Base-by-base conservation (phyloP, 768 basidiomycete species). In the Tulasnella calospora region DNA sequence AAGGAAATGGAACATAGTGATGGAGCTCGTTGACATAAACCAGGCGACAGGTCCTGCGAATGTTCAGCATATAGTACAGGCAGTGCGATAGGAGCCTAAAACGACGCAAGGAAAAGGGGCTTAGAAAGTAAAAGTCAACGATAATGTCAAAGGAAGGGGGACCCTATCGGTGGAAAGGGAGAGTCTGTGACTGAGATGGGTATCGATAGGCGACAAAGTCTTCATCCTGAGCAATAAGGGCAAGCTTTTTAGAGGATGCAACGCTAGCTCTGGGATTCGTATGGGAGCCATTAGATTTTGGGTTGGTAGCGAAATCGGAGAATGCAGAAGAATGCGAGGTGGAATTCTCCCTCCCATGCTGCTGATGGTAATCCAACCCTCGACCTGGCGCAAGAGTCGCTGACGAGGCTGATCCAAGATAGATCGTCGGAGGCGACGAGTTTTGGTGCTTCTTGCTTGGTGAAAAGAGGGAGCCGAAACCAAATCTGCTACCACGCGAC, bases 191-290 rank as follows among this genome's bases (percentile, higher is more conserved):
- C 33, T 76, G 75, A 19, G 61, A 94, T 9, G 94, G 94, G 83
- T 95, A 95, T 55, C 94, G 90, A 83, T 95, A 94, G 4, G 94
- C 92, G 79, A 95, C 90, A 82, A 95, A 95, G 23, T 94, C 92
- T 3, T 89, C 84, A 83, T 94, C 93, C 84, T 93, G 94, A n/a
- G 91, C 88, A n/a, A 95, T 92, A 30, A 93, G 87, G 81, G 91
- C 90, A 94, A 86, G 71, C 90, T 90, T 85, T 90, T 94, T 77
- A 91, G 88, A 23, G 91, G 79, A 78, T 61, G 87, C 87, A 27
- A 90, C 85, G 57, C 79, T 78, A 13, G 83, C 41, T 84, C 85
- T 82, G n/a, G 84, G 82, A 38, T 92, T 67, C 15, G 61, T 91
- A 80, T 87, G 86, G 51, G 85, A 85, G 2, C 78, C 79, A 15